These are phyloP conservation scores for Melocanna baccifera DNA, from an alignment of 176 grass and related monocot species.

Conservation along the genomic window DNA sequence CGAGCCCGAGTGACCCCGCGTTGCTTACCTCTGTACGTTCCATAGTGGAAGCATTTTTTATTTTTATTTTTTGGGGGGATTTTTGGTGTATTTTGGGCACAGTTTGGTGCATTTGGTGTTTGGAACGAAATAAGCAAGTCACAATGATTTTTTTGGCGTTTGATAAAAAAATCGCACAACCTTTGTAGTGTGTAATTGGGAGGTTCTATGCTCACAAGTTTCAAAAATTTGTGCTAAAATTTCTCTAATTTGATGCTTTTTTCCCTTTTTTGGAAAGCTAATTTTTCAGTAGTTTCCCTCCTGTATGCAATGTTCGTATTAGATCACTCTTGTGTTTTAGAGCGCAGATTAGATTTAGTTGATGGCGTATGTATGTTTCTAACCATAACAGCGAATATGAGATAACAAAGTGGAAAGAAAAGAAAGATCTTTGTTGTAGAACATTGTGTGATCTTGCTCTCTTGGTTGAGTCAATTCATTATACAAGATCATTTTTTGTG, in stretches of 20 bases:
- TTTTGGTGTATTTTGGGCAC: background rate
- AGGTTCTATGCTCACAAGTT: background rate
- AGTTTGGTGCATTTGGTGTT: slow-evolving; percentile 19
- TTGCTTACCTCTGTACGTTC: slow-evolving; percentile 80
- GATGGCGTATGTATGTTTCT: background rate
- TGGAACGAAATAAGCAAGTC: background rate
- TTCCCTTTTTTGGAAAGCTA: background rate
- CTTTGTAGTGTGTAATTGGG: background rate
- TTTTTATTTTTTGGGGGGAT: background rate
- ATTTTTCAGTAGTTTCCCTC: background rate
- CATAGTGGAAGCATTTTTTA: background rate
- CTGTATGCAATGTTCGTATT: background rate
- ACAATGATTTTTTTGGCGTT: background rate
- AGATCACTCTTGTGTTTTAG: background rate
- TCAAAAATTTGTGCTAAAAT: slow-evolving; percentile 1
- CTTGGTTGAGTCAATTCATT: background rate
- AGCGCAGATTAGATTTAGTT: background rate
- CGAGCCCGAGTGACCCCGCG: slow-evolving; percentile 79
- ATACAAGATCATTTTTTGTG: background rate
- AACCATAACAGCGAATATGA: too few species aligned
- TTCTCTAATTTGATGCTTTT: slow-evolving; percentile 8
- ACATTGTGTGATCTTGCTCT: background rate
- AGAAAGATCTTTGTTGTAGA: background rate
- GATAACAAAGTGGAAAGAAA: background rate
- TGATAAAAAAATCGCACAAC: background rate